Conservation (phyloP, 1,139 yeast species). For the Taphrina confusa region DNA sequence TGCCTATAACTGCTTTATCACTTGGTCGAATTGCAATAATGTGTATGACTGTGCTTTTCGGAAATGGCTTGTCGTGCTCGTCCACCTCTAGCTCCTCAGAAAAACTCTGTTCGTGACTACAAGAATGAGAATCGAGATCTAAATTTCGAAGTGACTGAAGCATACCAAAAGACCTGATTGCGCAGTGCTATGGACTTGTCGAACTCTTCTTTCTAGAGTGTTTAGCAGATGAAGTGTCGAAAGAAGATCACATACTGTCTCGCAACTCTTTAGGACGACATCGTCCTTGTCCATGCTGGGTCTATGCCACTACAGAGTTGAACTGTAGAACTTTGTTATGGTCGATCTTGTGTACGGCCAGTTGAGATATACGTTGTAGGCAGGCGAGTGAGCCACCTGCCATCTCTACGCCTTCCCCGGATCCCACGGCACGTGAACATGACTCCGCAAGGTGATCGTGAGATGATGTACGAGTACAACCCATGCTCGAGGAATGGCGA, state of each 20-base stretch:
- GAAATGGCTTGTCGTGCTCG: slow-evolving; percentile 15
- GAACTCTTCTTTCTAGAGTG: slow-evolving; percentile 6
- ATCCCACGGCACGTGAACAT: background rate
- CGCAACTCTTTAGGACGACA: slow-evolving; percentile 9
- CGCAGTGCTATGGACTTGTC: slow-evolving; percentile 9
- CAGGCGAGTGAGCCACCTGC: too few species aligned
- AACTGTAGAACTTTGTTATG: too few species aligned
- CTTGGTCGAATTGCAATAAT: slow-evolving; percentile 11
- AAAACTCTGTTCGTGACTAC: slow-evolving; percentile 21
- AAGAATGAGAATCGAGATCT: too few species aligned
- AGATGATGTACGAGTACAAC: too few species aligned
- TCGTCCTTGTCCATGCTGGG: background rate
- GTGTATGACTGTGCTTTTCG: slow-evolving; percentile 13
- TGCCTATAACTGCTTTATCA: slow-evolving; percentile 4
- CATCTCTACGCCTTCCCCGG: slow-evolving; percentile 1
- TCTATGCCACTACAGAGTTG: too few species aligned
- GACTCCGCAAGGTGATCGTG: background rate
- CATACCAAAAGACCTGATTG: slow-evolving; percentile 22
- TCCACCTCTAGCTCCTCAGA: slow-evolving; percentile 21
- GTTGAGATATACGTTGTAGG: too few species aligned
- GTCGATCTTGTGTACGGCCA: too few species aligned
- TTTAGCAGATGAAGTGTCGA: too few species aligned
- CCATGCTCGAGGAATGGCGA: too few species aligned
- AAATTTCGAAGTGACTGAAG: background rate
- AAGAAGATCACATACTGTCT: slow-evolving; percentile 10